Conservation (phyloP, 2,329 filamentous ascomycete species). For the Pyrenophora graminea region DNA sequence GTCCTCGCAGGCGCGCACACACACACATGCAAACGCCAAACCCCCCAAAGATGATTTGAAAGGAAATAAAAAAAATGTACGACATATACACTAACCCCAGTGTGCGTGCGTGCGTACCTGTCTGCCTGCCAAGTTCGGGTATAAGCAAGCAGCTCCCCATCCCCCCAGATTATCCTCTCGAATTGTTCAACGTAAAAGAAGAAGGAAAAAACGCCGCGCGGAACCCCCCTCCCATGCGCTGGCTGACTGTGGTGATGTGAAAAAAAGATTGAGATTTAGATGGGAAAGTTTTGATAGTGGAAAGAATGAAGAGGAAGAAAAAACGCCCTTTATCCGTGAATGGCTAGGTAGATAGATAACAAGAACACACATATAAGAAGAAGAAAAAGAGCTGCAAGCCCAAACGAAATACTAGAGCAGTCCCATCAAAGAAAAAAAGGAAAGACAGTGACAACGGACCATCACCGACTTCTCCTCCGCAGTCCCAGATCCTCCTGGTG, state of each 20-base stretch:
- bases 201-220: neutral
- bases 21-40: slow-evolving; percentile 4
- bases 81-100: slow-evolving; percentile 31
- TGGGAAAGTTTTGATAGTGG: neutral
- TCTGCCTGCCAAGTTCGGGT: slow-evolving; percentile 13
- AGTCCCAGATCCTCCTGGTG: slow-evolving; percentile 39
- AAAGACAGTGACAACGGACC: neutral
- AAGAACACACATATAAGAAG: neutral
- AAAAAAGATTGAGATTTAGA: neutral
- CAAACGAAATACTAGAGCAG: no score
- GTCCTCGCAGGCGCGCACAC: slow-evolving; percentile 2
- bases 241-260: neutral
- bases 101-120: neutral
- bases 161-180: no score
- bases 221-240: neutral
- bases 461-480: slow-evolving; percentile 32
- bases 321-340: neutral
- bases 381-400: neutral
- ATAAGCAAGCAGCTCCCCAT: slow-evolving; percentile 19
- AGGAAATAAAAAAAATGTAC: slow-evolving; percentile 8
- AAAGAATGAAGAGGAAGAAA: neutral
- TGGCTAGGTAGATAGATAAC: no score
- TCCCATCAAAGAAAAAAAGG: no score
- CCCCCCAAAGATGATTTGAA: neutral
- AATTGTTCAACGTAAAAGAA: neutral